Conservation (phyloP, 164 flowering plant genomes). For the Santalum album region DNA sequence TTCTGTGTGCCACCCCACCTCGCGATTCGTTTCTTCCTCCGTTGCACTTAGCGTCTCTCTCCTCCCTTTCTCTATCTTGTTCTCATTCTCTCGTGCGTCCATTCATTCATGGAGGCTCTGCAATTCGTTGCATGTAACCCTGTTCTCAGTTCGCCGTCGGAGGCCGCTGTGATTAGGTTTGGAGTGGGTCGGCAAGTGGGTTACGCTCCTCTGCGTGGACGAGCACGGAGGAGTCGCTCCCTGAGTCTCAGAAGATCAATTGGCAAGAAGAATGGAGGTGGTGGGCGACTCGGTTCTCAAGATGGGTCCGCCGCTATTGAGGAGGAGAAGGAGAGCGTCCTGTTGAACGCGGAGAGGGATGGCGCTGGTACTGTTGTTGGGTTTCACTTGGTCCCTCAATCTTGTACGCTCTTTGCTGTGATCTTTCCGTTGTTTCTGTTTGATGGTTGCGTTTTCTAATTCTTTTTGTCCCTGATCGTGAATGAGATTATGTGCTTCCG, state of each 20-base stretch:
- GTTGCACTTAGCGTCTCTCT: not conserved
- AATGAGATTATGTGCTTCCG: too few species aligned
- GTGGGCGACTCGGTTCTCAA: slow-evolving; percentile 9
- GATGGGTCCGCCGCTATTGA: slow-evolving; percentile 17
- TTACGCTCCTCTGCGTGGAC: slow-evolving; percentile 7
- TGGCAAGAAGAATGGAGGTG: slow-evolving; percentile 5
- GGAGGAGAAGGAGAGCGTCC: slow-evolving; percentile 21
- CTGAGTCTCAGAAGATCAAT: slow-evolving; percentile 14
- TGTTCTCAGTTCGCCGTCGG: not conserved
- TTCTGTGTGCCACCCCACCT: not conserved
- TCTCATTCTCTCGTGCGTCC: not conserved
- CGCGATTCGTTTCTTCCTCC: not conserved
- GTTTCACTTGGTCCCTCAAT: slow-evolving; percentile 23
- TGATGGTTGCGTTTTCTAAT: too few species aligned
- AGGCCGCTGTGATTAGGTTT: not conserved
- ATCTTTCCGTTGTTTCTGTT: too few species aligned
- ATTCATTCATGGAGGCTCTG: slow-evolving; percentile 22
- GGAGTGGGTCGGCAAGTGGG: slow-evolving; percentile 13
- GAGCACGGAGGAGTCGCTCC: slow-evolving; percentile 6
- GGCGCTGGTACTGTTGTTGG: slow-evolving; percentile 40
- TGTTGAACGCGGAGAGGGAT: slow-evolving; percentile 35
- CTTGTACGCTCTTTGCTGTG: too few species aligned
- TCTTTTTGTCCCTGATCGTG: too few species aligned
- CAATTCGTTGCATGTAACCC: slow-evolving; percentile 6
- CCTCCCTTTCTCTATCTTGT: slow-evolving; percentile 6